phyloP scores from a whole-genome alignment of 73 alveolate species.

The Symbiodinium pilosum region DNA sequence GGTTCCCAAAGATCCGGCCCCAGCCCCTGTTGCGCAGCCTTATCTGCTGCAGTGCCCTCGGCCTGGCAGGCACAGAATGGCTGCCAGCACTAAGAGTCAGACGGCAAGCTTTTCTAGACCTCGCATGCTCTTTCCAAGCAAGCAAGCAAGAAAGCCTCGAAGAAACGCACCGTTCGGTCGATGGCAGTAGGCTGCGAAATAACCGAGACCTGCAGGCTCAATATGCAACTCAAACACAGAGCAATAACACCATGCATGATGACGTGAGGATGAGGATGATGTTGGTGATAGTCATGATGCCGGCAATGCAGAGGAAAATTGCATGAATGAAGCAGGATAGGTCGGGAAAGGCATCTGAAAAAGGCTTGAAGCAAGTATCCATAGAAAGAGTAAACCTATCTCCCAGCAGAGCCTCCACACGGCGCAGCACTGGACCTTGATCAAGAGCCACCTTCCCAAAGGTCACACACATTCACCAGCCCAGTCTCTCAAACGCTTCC shows the following conservation, averaged over 20 bases:
- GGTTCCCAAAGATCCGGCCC: background rate
- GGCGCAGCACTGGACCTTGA: slow-evolving; percentile 83
- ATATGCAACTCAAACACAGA: background rate
- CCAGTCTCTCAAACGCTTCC: background rate
- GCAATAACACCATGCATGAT: no score
- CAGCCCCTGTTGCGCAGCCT: background rate
- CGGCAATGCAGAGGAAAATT: background rate
- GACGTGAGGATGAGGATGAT: no score
- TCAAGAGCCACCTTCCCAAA: slow-evolving; percentile 48
- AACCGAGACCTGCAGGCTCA: slow-evolving; percentile 25
- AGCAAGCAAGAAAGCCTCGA: no score
- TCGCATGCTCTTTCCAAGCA: no score
- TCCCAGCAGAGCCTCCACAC: slow-evolving; percentile 90
- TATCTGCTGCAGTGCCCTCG: slow-evolving; percentile 83
- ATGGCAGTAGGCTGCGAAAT: slow-evolving; percentile 65
- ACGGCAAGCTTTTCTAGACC: no score
- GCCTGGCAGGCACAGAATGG: slow-evolving; percentile 56
- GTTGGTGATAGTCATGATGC: no score
- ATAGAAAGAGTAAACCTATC: no score
- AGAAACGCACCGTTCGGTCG: slow-evolving; percentile 83
- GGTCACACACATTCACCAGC: background rate
- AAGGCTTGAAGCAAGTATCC: no score
- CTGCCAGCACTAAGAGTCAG: no score
- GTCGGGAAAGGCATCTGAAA: no score
- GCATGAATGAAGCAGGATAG: no score